phyloP scores from a whole-genome alignment of 2,329 filamentous ascomycete species.

The Ophiostoma sp. region DNA sequence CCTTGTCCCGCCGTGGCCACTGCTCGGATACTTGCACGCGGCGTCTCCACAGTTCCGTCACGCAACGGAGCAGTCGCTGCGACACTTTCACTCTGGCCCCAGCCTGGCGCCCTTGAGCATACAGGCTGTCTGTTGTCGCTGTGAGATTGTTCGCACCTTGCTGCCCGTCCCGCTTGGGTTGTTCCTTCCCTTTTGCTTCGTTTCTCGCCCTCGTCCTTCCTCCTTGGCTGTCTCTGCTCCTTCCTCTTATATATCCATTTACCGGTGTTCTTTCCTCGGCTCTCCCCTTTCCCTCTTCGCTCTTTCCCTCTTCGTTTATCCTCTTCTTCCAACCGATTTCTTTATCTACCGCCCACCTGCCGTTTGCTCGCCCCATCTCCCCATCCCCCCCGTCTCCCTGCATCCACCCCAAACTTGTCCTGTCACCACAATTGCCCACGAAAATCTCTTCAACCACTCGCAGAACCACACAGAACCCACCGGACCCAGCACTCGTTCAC shows the following conservation, averaged over 20 bases:
- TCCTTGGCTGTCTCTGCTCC: background rate
- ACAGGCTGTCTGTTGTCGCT: background rate
- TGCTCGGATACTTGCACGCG: constrained; percentile 11
- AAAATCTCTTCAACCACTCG: constrained; percentile 20
- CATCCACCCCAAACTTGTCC: constrained; percentile 13
- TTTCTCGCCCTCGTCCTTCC: background rate
- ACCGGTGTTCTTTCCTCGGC: background rate
- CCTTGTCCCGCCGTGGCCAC: constrained; percentile 11
- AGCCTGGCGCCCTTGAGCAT: background rate
- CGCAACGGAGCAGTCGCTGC: constrained; percentile 20
- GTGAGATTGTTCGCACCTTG: background rate
- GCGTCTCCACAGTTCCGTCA: constrained; percentile 24
- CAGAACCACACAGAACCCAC: constrained; percentile 13
- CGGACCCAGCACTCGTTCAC: background rate
- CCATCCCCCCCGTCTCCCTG: background rate
- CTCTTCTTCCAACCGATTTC: background rate
- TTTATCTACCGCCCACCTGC: background rate
- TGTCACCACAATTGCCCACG: background rate
- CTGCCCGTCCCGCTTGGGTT: background rate
- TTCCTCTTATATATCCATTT: background rate
- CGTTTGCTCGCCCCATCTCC: background rate
- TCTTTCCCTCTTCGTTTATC: background rate
- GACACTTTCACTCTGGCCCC: background rate
- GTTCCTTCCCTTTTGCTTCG: background rate
- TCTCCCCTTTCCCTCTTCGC: too few relatives aligned